A percentile compares a stretch with the other conserved stretches of the same genome.
Conservation (phyloP, 2,329 filamentous ascomycete genomes). For the Lecanosticta acicola region DNA sequence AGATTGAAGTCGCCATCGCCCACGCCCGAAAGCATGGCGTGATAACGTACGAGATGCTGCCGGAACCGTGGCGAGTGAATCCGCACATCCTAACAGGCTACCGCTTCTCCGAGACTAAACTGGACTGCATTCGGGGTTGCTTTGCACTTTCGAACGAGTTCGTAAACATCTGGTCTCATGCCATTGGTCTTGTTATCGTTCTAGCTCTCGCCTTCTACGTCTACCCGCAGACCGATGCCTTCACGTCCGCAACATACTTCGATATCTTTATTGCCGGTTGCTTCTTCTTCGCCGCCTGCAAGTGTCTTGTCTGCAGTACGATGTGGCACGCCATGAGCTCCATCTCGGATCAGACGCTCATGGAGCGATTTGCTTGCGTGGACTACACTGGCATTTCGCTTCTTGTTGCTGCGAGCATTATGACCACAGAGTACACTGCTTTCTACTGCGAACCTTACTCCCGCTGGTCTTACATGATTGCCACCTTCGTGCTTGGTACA, state of each 20-base stretch:
- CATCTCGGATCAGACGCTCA: conserved; percentile 79
- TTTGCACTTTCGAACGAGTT: conserved; percentile 79
- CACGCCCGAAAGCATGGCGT: conserved; percentile 75
- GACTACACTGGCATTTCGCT: conserved; percentile 97
- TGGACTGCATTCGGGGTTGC: conserved; percentile 79
- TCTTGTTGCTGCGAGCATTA: conserved; percentile 89
- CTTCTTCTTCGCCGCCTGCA: conserved; percentile 93
- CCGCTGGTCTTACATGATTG: conserved; percentile 76
- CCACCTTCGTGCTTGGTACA: conserved; percentile 74
- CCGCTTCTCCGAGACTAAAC: conserved; percentile 85
- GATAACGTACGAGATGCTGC: conserved; percentile 83
- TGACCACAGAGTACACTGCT: conserved; percentile 96
- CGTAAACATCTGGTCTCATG: conserved; percentile 97
- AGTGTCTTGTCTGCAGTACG: conserved; percentile 89
- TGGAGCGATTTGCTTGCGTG: conserved; percentile 94
- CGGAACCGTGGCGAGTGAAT: conserved; percentile 88
- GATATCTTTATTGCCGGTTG: conserved; percentile 87
- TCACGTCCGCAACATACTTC: conserved; percentile 75
- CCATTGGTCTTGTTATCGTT: conserved; percentile 81
- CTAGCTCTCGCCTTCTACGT: conserved; percentile 90
- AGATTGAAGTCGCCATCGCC: conserved; percentile 78
- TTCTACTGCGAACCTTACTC: conserved; percentile 95
- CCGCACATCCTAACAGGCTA: conserved; percentile 89
- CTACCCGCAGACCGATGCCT: conserved; percentile 83
- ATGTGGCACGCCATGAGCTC: conserved; percentile 99